Base-by-base conservation (phyloP, 495 filamentous ascomycete genomes). In the Penicillium crystallinum region DNA sequence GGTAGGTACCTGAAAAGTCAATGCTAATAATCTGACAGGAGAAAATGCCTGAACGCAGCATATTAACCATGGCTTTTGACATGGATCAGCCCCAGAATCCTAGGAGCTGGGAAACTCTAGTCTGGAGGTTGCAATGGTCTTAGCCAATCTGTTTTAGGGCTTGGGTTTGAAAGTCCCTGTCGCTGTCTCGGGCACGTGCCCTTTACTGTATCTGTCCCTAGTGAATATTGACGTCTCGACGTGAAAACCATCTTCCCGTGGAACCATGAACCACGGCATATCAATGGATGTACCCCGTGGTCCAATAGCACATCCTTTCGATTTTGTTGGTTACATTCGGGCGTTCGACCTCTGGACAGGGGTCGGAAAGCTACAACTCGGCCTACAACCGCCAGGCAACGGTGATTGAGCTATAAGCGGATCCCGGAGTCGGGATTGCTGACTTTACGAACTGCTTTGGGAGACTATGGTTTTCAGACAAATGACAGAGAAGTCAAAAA, bases 301-400 rank as follows among this genome's bases (percentile, higher is more conserved):
- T 42, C 31, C 48, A 44, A 50, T 53, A 48, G 43, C 58, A 50
- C 23, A 18, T 19, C 50, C 15, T 52, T 49, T 7, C n/a, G n/a
- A n/a, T 46, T 58, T 65, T 46, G 22, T 33, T 31, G 55, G 46
- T 49, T 62, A 59, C 60, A 58, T 53, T 50, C 46, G 58, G 50
- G 53, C 59, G 49, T 46, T 54, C 34, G 48, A 46, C n/a, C 48
- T 33, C 49, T 29, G 17, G 50, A 54, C 55, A 61, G 42, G 58
- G 58, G 54, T 7, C 14, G 19, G 22, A 48, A 48, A 48, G 33
- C 31, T 48, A 34, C 42, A 27, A 38, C 27, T 40, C 48, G 15
- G 45, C 52, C 31, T 38, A 38, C 18, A 45, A 51, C 25, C n/a
- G 19, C 40, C 7, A 56, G 29, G 17, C 29, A 45, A 55, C 37